These are phyloP conservation scores for Kalmanozyma brasiliensis DNA, from an alignment of 1,284 basidiomycete species.

Conservation along the genomic window DNA sequence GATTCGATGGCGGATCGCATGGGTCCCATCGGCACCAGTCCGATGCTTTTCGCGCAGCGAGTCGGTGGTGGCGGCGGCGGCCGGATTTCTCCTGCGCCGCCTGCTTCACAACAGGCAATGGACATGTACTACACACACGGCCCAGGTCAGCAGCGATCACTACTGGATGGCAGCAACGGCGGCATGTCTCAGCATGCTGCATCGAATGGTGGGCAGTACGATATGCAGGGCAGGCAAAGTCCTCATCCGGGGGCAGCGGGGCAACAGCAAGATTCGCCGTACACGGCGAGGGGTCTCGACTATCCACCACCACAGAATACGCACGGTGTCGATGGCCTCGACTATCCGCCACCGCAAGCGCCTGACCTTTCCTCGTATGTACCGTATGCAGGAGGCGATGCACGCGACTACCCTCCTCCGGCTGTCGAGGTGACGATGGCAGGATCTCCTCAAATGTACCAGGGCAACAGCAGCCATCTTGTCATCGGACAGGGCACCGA, in stretches of 20 bases:
- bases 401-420: constrained; percentile 8
- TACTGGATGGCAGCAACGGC: constrained; percentile 36
- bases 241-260: constrained; percentile 9
- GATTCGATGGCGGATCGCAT: constrained; percentile 44
- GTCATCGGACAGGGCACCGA: constrained; percentile 34
- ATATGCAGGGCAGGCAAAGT: constrained; percentile 26
- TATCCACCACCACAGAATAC: constrained; percentile 43
- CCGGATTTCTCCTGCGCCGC: constrained; percentile 19
- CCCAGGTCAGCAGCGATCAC: constrained; percentile 15
- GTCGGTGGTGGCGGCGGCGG: constrained; percentile 23
- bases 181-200: constrained; percentile 20
- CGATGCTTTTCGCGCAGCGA: constrained; percentile 52
- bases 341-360: constrained; percentile 39
- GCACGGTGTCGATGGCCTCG: constrained; percentile 41
- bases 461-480: constrained; percentile 11
- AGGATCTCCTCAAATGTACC: constrained; percentile 10
- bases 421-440: constrained; percentile 21
- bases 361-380: constrained; percentile 39
- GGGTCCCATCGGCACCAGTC: constrained; percentile 59
- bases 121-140: constrained; percentile 18
- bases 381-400: constrained; percentile 20
- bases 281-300: constrained; percentile 31
- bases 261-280: constrained; percentile 21
- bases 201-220: constrained; percentile 7
- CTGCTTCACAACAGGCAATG: neutral